Evolutionary conservation across 495 filamentous ascomycete genomes (phyloP), one percentile per base, ranked within the genome.

Genomic region (Hypomontagnella submonticulosa): DNA sequence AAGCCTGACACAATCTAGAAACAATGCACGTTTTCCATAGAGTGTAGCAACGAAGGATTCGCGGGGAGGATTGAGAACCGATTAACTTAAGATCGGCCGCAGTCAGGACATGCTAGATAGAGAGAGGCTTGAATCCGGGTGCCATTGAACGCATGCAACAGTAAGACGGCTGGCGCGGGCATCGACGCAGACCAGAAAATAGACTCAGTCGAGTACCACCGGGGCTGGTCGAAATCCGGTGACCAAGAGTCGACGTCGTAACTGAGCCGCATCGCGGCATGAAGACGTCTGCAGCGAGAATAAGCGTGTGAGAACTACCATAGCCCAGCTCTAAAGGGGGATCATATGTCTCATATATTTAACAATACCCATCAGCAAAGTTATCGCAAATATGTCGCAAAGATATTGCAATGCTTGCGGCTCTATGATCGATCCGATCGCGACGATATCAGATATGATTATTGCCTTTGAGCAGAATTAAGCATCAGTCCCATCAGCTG

Each of bases 31-130:
- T 58, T 52, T 62, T 18, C 37, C 57, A 46, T 42, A 52, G 11
- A 51, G 34, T 57, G 44, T 67, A 62, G 64, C 62, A 67, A 62
- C 46, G 58, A 43, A 67, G 64, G 64, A 67, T 67, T 63, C 44
- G 38, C 52, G 57, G 54, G 53, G 56, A 67, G 64, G 64, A 67
- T 67, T 40, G 52, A 54, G 10, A 42, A 58, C 58, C 58, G 57
- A 67, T 67, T 34, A 41, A 54, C 52, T 67, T 9, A 33, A 67
- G 53, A 67, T 58, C 58, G 40, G 40, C 23, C 23, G 23, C 15
- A 36, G 15, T 30, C 34, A 9, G 23, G 32, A 19, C 36, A 16
- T 57, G 46, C 27, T n/a, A 11, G 18, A 32, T n/a, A 23, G n/a
- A 10, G 30, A 23, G n/a, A 30, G n/a, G 12, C 30, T 19, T 16